Conservation (phyloP, 2,329 filamentous ascomycete genomes). For the Laburnicola sp. region DNA sequence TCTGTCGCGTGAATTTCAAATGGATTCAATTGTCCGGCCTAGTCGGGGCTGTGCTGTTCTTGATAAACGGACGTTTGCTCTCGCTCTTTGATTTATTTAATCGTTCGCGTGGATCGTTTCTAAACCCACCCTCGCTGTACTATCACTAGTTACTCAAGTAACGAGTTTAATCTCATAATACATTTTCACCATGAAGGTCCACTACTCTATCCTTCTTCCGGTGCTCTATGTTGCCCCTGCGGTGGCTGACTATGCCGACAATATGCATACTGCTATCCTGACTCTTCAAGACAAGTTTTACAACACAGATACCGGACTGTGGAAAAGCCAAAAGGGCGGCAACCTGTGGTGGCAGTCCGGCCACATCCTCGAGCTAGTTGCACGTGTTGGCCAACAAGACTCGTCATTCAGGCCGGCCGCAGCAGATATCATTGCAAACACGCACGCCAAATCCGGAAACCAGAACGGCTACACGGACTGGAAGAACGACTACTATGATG, state of each 20-base stretch:
- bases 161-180: not conserved
- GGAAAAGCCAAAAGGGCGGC: constrained; percentile 28
- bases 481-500: constrained; percentile 61
- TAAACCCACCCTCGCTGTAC: not conserved
- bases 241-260: constrained; percentile 29
- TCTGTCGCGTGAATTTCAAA: not conserved
- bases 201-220: constrained; percentile 17
- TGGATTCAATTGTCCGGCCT: not conserved
- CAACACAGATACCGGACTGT: constrained; percentile 37
- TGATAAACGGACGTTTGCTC: not conserved
- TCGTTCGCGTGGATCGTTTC: not conserved
- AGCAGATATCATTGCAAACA: constrained; percentile 37
- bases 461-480: constrained; percentile 42
- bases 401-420: constrained; percentile 33
- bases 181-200: constrained; percentile 25
- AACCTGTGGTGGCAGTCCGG: constrained; percentile 45
- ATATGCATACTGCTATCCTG: constrained; percentile 34
- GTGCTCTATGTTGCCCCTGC: constrained; percentile 17
- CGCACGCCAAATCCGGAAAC: constrained; percentile 37
- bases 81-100: not conserved
- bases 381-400: constrained; percentile 37
- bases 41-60: not conserved
- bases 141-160: not conserved
- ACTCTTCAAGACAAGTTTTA: constrained; percentile 40
- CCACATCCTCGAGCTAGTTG: constrained; percentile 42